Base-by-base conservation (phyloP, 2,329 filamentous ascomycete species). In the Nemania bipapillata region DNA sequence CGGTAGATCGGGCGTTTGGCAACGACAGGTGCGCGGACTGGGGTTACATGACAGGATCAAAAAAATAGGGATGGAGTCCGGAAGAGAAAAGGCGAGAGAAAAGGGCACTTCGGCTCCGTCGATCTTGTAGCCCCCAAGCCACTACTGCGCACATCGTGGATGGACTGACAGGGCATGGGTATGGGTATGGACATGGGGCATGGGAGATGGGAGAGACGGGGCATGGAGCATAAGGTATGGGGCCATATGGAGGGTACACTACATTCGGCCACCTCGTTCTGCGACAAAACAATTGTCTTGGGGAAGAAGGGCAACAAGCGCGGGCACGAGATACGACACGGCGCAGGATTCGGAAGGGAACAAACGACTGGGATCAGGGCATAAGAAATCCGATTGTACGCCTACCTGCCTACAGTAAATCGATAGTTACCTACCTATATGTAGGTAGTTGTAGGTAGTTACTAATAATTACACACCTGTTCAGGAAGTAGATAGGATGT, bases 121-220 rank as follows among this genome's bases (percentile, higher is more conserved):
- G 57, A 60, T 60, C 57, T 37, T 50, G 40, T 30, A 22, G 30
- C 57, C 42, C 57, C 54, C 57, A 49, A 60, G 20, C 53, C 20
- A 24, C n/a, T 7, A 45, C 15, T 3, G 15, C 12, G 26, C 26
- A 26, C 28, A 32, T 49, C 56, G 56, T 35, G 37, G 37, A 24
- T n/a, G 5, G 15, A 17, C 15, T 5, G 42, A 24, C 40, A 28
- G 26, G 40, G 20, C 20, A 45, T 30, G 17, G 40, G 24, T 24
- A 15, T 45, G 55, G 30, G 17, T 12, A 49, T 8, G n/a, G n/a
- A n/a, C n/a, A n/a, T 22, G 30, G 30, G 30, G 30, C 30, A 9
- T 32, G 30, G 30, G 9, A 9, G 4, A 32, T 9, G 30, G n/a
- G n/a, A n/a, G 30, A 32, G 30, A 32, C 9, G 40, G 40, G 40